Evolutionary conservation across 148 eudicot species (phyloP), one percentile per base, ranked within the genome.

Genomic region (Oxyria digyna): DNA sequence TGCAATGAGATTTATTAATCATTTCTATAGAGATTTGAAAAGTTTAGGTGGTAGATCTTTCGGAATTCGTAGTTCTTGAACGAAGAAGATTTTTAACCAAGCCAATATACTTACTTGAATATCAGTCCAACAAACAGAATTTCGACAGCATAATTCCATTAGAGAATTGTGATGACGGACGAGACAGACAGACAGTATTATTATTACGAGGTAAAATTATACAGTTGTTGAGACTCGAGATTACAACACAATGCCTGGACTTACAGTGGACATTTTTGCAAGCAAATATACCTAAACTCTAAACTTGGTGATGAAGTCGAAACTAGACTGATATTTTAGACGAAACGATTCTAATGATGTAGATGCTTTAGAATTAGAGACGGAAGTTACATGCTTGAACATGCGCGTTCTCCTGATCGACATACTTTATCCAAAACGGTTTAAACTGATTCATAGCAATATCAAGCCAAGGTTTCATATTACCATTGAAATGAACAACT

Each of bases 391-490:
- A 92, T 67, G 85, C 81, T 72, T 85, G 97, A 27, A 92, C 87
- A 41, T 82, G 85, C 79, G 87, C 94, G 42, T 85, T 89, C 42
- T 92, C 94, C 42, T 85, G 83, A 73, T 92, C 97, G n/a, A 92
- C 97, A 57, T 87, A 77, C 74, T 89, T 85, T 13, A 91, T 80
- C 96, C 93, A 89, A 52, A 87, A 82, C 21, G 93, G 83, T 67
- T 85, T 83, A 71, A 83, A 91, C 69, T 87, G 96, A 81, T 82
- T 79, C 84, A 89, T 83, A 46, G 84, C 96, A 68, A 91, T 91
- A 72, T 91, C 97, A 42, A 91, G 95, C 97, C 97, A 91, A 18
- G 97, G 97, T 77, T 90, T 90, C 93, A 85, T 85, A 73, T 91
- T 91, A 64, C 97, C 97, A 23, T 88, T 91, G 79, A 91, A 91